Evolutionary conservation across 2,329 filamentous ascomycete genomes (phyloP).

Genomic region (Chaetomiaceae sp.): DNA sequence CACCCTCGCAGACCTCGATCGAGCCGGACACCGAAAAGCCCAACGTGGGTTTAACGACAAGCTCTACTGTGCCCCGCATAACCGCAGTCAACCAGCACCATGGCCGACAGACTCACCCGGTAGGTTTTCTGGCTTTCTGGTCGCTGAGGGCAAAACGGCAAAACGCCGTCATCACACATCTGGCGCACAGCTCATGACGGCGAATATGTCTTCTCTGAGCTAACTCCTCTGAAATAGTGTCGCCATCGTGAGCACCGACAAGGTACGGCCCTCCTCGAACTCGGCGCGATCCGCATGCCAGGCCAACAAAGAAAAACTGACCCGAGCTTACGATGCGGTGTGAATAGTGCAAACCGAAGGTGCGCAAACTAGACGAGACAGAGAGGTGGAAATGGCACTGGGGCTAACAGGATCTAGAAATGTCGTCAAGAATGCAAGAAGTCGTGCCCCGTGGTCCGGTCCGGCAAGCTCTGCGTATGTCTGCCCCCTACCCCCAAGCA

Average conservation of each 20-base stretch:
- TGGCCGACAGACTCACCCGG: slow-evolving; percentile 95
- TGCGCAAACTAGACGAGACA: slow-evolving; percentile 33
- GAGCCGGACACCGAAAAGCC: neutral
- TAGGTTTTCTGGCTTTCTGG: slow-evolving; percentile 43
- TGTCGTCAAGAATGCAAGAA: slow-evolving; percentile 99
- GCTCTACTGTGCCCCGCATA: slow-evolving; percentile 5
- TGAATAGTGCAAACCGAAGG: slow-evolving; percentile 79
- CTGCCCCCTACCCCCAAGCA: slow-evolving; percentile 31
- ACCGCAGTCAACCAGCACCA: slow-evolving; percentile 39
- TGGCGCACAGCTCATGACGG: neutral
- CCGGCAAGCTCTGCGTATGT: slow-evolving; percentile 62
- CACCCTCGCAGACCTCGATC: neutral
- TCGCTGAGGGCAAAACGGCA: neutral
- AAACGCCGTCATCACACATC: neutral
- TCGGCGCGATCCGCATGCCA: slow-evolving; percentile 33
- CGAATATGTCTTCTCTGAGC: slow-evolving; percentile 13
- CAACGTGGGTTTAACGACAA: neutral
- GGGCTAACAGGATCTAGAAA: slow-evolving; percentile 55
- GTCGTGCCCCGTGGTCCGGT: slow-evolving; percentile 93
- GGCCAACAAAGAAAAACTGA: slow-evolving; percentile 15
- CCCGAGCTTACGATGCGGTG: slow-evolving; percentile 35
- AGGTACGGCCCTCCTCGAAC: slow-evolving; percentile 56
- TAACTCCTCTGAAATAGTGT: slow-evolving; percentile 57
- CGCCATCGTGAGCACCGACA: slow-evolving; percentile 98
- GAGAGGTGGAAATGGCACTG: neutral